Evolutionary conservation across 2,329 filamentous ascomycete species (phyloP).

Genomic region (Phaeophleospora eucalypticola): DNA sequence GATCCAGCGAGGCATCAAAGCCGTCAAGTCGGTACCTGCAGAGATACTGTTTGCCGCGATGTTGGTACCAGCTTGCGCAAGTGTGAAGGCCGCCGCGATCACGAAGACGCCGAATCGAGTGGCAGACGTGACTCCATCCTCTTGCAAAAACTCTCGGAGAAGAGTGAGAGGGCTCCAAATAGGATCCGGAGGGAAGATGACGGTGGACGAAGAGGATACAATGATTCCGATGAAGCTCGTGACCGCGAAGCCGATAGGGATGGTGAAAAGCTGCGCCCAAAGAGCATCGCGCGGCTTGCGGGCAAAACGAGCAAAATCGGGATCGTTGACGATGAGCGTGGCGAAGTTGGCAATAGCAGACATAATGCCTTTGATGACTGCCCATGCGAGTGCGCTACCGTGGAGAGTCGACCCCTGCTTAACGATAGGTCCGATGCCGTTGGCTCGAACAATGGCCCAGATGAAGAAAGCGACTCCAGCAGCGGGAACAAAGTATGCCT

Average conservation of each 20-base stretch:
- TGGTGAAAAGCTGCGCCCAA: conserved; percentile 67
- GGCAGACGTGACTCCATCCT: conserved; percentile 39
- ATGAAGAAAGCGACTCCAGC: conserved; percentile 84
- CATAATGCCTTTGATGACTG: conserved; percentile 82
- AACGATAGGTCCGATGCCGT: conserved; percentile 79
- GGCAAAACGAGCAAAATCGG: conserved; percentile 80
- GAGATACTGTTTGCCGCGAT: conserved; percentile 51
- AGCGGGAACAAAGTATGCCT: conserved; percentile 75
- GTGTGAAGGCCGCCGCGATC: conserved; percentile 44
- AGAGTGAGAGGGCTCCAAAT: conserved; percentile 36
- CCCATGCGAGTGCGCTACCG: conserved; percentile 73
- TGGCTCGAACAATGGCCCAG: conserved; percentile 77
- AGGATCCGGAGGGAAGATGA: conserved; percentile 40
- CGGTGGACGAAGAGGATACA: conserved; percentile 45
- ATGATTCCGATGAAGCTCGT: conserved; percentile 67
- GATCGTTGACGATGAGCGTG: conserved; percentile 61
- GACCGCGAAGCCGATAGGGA: conserved; percentile 50
- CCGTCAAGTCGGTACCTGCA: conserved; percentile 52
- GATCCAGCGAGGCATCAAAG: conserved; percentile 50
- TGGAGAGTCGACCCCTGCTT: conserved; percentile 59
- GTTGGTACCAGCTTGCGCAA: conserved; percentile 55
- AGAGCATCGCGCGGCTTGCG: conserved; percentile 69
- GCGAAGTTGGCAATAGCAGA: conserved; percentile 86
- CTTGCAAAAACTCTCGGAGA: conserved; percentile 40
- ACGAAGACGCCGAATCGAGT: conserved; percentile 49